phyloP scores from a whole-genome alignment of 1,139 yeast species.

The Sugiyamaella sp. region DNA sequence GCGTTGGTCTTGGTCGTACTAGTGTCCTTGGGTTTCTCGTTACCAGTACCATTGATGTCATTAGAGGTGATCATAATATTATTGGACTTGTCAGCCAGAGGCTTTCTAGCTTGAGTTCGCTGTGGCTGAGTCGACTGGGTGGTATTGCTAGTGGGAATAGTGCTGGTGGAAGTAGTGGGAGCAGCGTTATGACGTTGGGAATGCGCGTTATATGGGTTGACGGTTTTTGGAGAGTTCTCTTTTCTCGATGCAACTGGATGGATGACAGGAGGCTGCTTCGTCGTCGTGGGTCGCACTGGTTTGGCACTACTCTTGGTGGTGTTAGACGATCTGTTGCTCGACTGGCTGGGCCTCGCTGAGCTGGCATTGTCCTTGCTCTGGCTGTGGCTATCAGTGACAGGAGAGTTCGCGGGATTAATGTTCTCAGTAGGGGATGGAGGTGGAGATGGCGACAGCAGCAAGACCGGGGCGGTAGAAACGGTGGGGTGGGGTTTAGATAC shows the following conservation, averaged over 20 bases:
- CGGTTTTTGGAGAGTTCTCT: too few species aligned
- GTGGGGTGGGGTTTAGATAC: slow-evolving; percentile 1
- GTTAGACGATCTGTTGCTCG: neutral
- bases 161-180: neutral
- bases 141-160: neutral
- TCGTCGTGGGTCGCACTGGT: slow-evolving; percentile 10
- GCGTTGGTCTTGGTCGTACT: slow-evolving; percentile 16
- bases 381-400: too few species aligned
- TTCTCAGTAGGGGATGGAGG: slow-evolving; percentile 15
- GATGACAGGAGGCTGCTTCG: neutral
- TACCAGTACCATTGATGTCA: neutral
- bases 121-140: neutral
- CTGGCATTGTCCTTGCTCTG: neutral
- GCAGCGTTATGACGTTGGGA: neutral
- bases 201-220: too few species aligned
- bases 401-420: neutral
- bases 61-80: slow-evolving; percentile 19
- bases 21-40: slow-evolving; percentile 5
- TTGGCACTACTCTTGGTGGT: slow-evolving; percentile 4
- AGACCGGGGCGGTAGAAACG: slow-evolving; percentile 7
- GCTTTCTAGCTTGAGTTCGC: slow-evolving; percentile 18
- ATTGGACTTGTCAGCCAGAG: slow-evolving; percentile 24
- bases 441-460: slow-evolving; percentile 13
- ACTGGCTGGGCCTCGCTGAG: neutral
- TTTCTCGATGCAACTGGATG: too few species aligned